These are phyloP conservation scores for Neofusicoccum cordaticola DNA, from an alignment of 2,329 filamentous ascomycete species.

Conservation along the genomic window DNA sequence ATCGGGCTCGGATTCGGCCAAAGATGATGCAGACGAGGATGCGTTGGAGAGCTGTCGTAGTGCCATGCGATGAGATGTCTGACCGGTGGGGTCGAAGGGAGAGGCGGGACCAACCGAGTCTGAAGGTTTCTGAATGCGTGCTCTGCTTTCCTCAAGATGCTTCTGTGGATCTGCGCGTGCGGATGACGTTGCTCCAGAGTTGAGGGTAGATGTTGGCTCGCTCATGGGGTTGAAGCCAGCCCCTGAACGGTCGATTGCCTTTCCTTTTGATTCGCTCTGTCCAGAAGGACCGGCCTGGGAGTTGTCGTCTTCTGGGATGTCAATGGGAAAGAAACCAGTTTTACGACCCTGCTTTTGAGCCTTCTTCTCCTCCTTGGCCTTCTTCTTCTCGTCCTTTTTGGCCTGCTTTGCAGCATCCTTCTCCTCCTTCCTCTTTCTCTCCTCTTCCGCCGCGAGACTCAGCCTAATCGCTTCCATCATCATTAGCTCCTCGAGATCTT, in stretches of 20 bases:
- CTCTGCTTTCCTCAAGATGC: slow-evolving; percentile 46
- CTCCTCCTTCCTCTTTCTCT: slow-evolving; percentile 80
- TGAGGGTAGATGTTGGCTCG: slow-evolving; percentile 44
- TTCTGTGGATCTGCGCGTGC: slow-evolving; percentile 39
- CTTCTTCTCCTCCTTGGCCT: slow-evolving; percentile 63
- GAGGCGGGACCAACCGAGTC: slow-evolving; percentile 38
- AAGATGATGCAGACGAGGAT: slow-evolving; percentile 77
- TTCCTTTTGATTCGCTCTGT: slow-evolving; percentile 54
- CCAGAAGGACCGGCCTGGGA: slow-evolving; percentile 44
- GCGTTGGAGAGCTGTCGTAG: slow-evolving; percentile 82
- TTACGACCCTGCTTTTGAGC: slow-evolving; percentile 67
- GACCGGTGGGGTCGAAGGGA: slow-evolving; percentile 37
- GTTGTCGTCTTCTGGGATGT: slow-evolving; percentile 29
- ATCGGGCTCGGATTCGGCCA: slow-evolving; percentile 43
- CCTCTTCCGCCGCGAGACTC: slow-evolving; percentile 89
- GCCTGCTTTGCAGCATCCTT: slow-evolving; percentile 78
- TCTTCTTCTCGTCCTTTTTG: slow-evolving; percentile 81
- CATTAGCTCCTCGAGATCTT: slow-evolving; percentile 97
- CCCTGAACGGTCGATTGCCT: slow-evolving; percentile 44
- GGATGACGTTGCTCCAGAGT: slow-evolving; percentile 25
- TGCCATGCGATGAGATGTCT: slow-evolving; percentile 59
- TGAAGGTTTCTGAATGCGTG: slow-evolving; percentile 31
- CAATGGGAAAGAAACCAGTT: slow-evolving; percentile 44
- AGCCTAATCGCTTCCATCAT: slow-evolving; percentile 93
- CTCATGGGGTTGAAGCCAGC: slow-evolving; percentile 41